Percentiles rank a stretch among this genome's conserved stretches.
Conservation (phyloP, 2,329 filamentous ascomycete species). For the Camptophora hylomeconis region DNA sequence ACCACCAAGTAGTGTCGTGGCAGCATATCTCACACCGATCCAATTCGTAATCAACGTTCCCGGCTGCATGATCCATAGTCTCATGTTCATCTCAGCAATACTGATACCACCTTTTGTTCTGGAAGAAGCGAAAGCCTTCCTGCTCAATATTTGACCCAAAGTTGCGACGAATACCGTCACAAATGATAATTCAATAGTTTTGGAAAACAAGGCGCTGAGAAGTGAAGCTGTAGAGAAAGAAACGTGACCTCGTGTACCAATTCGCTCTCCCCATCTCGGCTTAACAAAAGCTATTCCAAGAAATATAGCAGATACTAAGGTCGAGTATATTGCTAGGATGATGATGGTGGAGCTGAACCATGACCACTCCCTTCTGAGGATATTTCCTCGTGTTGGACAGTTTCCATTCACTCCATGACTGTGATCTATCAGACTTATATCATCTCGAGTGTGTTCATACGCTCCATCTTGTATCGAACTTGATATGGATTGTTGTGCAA, state of each 20-base stretch:
- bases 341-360: constrained; percentile 25
- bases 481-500: not conserved
- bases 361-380: constrained; percentile 21
- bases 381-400: constrained; percentile 21
- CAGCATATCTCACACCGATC: constrained; percentile 51
- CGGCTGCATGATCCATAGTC: constrained; percentile 61
- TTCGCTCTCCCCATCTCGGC: constrained; percentile 47
- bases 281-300: constrained; percentile 48
- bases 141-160: constrained; percentile 61
- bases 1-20: constrained; percentile 48
- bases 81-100: constrained; percentile 65
- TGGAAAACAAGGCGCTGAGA: constrained; percentile 57
- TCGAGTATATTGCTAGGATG: constrained; percentile 26
- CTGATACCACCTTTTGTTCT: constrained; percentile 45
- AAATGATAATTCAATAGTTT: constrained; percentile 65
- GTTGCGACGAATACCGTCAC: constrained; percentile 65
- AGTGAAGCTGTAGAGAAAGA: constrained; percentile 52
- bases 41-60: constrained; percentile 60
- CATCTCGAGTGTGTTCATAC: constrained; percentile 1
- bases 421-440: constrained; percentile 1
- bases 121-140: constrained; percentile 43
- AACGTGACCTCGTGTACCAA: constrained; percentile 41
- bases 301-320: constrained; percentile 38
- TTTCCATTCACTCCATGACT: constrained; percentile 6
- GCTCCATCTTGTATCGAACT: not conserved